Evolutionary conservation across 306 rosid genomes (phyloP).

Genomic region (Prosopis cineraria): DNA sequence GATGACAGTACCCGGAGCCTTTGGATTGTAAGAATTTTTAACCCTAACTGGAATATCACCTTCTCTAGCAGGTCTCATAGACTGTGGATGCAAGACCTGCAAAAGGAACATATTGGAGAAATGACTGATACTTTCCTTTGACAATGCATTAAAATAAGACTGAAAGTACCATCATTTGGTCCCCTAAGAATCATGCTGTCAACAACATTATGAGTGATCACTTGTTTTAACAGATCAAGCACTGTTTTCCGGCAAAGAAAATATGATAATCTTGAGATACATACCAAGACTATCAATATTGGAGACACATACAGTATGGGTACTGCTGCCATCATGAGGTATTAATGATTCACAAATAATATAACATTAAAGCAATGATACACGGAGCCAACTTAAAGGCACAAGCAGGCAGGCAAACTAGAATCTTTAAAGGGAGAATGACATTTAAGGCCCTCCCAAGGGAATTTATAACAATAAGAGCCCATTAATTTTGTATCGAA

Average conservation of each 20-base stretch:
- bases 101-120: conserved; percentile 46
- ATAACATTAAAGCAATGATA: conserved; percentile 10
- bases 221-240: no score
- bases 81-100: conserved; percentile 96
- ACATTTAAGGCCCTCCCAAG: no score
- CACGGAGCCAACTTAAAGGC: conserved; percentile 23
- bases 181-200: background rate
- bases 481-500: no score
- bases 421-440: no score
- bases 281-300: background rate
- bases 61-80: conserved; percentile 99
- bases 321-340: background rate
- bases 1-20: conserved; percentile 94
- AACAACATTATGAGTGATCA: background rate
- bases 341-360: background rate
- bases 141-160: conserved; percentile 17
- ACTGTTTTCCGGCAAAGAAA: background rate
- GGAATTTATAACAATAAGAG: no score
- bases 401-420: conserved; percentile 1
- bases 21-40: conserved; percentile 93
- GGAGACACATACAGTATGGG: background rate
- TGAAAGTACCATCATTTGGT: background rate
- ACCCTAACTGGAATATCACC: conserved; percentile 97
- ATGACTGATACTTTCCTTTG: background rate
- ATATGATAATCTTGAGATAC: background rate